Conservation (phyloP, 768 basidiomycete species). For the Amanita inopinata region DNA sequence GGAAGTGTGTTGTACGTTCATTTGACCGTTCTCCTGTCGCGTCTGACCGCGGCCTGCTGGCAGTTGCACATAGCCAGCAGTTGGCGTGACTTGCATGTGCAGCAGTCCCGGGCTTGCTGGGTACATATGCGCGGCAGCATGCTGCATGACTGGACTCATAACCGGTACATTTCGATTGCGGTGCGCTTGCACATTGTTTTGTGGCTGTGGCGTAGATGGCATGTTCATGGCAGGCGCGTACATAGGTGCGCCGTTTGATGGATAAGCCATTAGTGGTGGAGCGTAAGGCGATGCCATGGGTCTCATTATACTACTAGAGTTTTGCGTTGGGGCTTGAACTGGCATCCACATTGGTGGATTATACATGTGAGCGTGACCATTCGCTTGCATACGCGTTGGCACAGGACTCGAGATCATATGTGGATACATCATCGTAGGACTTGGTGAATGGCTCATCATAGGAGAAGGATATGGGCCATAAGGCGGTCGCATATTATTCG, state of each 20-base stretch:
- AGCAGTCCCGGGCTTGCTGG: conserved; percentile 55
- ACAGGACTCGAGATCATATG: conserved; percentile 55
- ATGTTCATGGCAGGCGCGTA: conserved; percentile 34
- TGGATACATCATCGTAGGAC: conserved; percentile 57
- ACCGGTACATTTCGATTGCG: conserved; percentile 48
- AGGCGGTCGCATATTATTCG: conserved; percentile 41
- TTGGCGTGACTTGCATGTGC: conserved; percentile 19
- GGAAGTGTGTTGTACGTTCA: conserved; percentile 29
- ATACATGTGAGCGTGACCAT: conserved; percentile 50
- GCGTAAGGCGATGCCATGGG: conserved; percentile 55
- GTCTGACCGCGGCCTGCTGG: conserved; percentile 39
- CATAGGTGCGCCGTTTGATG: conserved; percentile 41
- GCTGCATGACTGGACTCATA: conserved; percentile 67
- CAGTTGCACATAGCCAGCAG: conserved; percentile 37
- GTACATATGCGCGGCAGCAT: conserved; percentile 53
- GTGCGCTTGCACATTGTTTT: conserved; percentile 24
- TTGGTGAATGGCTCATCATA: conserved; percentile 65
- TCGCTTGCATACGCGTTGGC: conserved; percentile 49
- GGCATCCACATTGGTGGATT: conserved; percentile 61
- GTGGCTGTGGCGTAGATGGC: conserved; percentile 32
- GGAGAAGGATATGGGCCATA: conserved; percentile 58
- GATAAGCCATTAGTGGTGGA: conserved; percentile 55
- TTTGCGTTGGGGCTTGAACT: conserved; percentile 36
- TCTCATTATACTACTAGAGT: conserved; percentile 43
- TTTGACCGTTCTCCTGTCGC: conserved; percentile 38